Conservation (phyloP, 371 early-diverging fungal genomes). For the Nosema bombycis region DNA sequence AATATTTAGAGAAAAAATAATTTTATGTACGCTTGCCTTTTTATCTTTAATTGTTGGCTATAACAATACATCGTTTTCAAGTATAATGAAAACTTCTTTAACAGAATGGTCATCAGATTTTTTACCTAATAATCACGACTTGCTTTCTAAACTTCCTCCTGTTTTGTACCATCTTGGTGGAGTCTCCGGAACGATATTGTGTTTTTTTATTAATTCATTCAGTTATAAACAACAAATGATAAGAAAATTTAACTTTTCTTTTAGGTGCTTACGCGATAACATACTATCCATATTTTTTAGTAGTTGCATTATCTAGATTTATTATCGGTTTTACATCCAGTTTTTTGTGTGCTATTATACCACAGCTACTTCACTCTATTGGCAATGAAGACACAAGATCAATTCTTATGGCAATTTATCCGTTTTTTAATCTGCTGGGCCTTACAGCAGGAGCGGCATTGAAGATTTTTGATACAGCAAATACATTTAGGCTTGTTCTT, state of each 20-base stretch:
- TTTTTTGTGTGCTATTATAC: neutral
- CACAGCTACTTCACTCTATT: neutral
- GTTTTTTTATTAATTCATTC: neutral
- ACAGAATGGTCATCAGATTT: neutral
- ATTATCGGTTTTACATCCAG: neutral
- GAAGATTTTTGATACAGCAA: neutral
- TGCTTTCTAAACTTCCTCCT: neutral
- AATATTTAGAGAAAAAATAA: too few species aligned
- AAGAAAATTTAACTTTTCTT: too few species aligned
- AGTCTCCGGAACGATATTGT: neutral
- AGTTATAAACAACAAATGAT: too few species aligned
- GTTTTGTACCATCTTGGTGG: neutral
- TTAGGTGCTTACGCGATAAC: too few species aligned
- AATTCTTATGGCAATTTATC: neutral
- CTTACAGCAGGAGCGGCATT: neutral
- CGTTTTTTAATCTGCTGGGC: neutral
- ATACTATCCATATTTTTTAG: neutral
- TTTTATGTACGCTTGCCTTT: too few species aligned
- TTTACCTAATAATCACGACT: neutral
- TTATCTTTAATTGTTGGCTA: neutral
- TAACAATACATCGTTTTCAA: neutral
- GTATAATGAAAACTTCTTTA: neutral
- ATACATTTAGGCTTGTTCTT: neutral
- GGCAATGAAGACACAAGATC: neutral
- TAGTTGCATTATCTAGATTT: neutral